Percentiles rank a stretch among this genome's conserved stretches.
Evolutionary conservation across 768 basidiomycete species (phyloP).

Genomic region (Auricularia cornea): DNA sequence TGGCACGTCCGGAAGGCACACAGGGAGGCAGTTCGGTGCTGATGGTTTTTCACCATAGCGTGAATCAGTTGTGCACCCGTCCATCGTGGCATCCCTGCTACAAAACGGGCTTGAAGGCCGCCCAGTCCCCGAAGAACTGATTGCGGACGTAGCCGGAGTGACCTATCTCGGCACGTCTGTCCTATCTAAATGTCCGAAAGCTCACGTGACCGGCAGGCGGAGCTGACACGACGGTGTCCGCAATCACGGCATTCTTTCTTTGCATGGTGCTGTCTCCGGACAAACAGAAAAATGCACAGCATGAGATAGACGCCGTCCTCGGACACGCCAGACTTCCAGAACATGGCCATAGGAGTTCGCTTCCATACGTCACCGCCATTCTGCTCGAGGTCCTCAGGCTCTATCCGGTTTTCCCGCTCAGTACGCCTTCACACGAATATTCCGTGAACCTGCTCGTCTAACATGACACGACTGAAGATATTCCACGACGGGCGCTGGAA

Average conservation of each 20-base stretch:
- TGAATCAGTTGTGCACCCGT: too few relatives aligned
- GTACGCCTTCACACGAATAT: not conserved
- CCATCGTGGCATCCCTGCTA: too few relatives aligned
- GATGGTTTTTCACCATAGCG: too few relatives aligned
- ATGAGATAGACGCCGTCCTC: slow-evolving; percentile 11
- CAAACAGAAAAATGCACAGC: slow-evolving; percentile 11
- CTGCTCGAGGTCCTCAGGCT: slow-evolving; percentile 11
- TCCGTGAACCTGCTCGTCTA: not conserved
- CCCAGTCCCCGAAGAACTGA: too few relatives aligned
- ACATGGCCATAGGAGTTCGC: not conserved
- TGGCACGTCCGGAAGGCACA: too few relatives aligned
- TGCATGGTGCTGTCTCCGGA: slow-evolving; percentile 13
- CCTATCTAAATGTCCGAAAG: too few relatives aligned
- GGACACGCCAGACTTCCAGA: slow-evolving; percentile 9
- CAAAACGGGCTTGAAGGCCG: too few relatives aligned
- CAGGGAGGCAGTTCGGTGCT: too few relatives aligned
- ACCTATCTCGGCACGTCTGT: too few relatives aligned
- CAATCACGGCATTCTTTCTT: slow-evolving; percentile 12
- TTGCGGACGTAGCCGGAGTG: too few relatives aligned
- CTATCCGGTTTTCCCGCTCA: slow-evolving; percentile 6
- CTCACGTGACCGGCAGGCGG: too few relatives aligned
- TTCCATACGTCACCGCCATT: slow-evolving; percentile 6
- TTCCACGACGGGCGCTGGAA: slow-evolving; percentile 14
- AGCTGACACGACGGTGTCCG: slow-evolving; percentile 6
- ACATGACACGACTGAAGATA: too few relatives aligned